phyloP scores from a whole-genome alignment of 225 moss, liverwort and hornwort species.

The Takakia lepidozioides region DNA sequence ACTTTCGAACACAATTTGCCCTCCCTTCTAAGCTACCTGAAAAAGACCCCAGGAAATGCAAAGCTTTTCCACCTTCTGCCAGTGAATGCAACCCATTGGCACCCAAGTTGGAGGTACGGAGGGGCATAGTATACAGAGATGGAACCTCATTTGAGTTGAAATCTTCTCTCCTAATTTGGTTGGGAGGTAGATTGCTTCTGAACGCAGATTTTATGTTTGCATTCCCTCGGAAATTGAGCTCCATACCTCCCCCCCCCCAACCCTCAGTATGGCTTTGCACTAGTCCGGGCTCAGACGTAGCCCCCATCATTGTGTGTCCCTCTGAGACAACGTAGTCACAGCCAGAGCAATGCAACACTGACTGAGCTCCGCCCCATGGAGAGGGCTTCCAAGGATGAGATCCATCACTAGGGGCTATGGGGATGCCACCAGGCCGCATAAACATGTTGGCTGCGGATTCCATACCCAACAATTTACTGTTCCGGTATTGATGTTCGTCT shows the following conservation, averaged over 20 bases:
- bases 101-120: conserved; percentile 9
- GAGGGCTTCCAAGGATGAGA: neutral
- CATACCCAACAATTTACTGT: conserved; percentile 11
- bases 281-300: neutral
- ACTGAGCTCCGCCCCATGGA: neutral
- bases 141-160: conserved; percentile 13
- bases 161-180: conserved; percentile 1
- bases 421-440: conserved; percentile 6
- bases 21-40: conserved; percentile 8
- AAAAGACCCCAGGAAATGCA: conserved; percentile 10
- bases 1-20: neutral
- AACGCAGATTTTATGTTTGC: conserved; percentile 3
- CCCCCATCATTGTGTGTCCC: neutral
- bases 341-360: conserved; percentile 10
- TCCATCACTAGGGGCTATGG: neutral
- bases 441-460: conserved; percentile 19
- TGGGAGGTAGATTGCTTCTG: conserved; percentile 8
- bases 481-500: conserved; percentile 4
- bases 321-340: neutral
- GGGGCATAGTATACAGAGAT: conserved; percentile 7
- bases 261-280: conserved; percentile 1
- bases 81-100: conserved; percentile 18
- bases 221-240: conserved; percentile 4
- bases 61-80: conserved; percentile 15
- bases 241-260: conserved; percentile 5